phyloP scores from a whole-genome alignment of 2,329 filamentous ascomycete species.

The Tolypocladium guangdongense region DNA sequence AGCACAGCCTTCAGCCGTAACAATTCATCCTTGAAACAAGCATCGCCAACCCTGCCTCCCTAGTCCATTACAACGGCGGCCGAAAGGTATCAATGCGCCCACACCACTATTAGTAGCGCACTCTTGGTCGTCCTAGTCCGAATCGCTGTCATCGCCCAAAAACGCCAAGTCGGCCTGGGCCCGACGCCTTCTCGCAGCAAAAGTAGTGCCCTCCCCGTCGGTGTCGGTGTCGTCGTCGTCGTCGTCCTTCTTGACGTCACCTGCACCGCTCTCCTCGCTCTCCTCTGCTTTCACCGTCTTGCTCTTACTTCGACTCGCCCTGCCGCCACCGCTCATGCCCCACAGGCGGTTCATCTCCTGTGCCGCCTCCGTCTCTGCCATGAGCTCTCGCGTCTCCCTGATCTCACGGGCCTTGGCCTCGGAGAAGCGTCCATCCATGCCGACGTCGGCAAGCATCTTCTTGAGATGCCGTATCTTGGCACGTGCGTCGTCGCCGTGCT shows the following conservation, averaged over 20 bases:
- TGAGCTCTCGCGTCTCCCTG: constrained; percentile 75
- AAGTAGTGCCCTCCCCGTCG: constrained; percentile 21
- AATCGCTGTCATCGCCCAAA: constrained; percentile 58
- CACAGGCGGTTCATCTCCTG: constrained; percentile 71
- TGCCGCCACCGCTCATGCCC: constrained; percentile 43
- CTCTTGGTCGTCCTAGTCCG: constrained; percentile 29
- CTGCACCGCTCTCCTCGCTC: constrained; percentile 16
- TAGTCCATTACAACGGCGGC: background rate
- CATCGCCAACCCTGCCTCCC: background rate
- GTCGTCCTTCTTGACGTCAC: constrained; percentile 12
- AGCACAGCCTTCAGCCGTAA: background rate
- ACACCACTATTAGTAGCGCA: no score
- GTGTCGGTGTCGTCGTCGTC: constrained; percentile 16
- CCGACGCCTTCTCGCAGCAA: constrained; percentile 34
- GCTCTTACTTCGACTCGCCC: constrained; percentile 28
- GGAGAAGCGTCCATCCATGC: constrained; percentile 84
- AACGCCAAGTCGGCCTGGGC: constrained; percentile 50
- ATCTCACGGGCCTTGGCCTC: constrained; percentile 76
- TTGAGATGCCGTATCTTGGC: constrained; percentile 78
- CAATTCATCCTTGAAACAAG: background rate
- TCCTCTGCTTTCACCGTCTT: constrained; percentile 20
- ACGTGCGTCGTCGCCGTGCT: constrained; percentile 56
- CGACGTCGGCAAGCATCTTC: constrained; percentile 65
- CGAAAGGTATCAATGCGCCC: background rate
- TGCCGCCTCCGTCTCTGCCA: constrained; percentile 74